These are phyloP conservation scores for Hanseniaspora osmophila DNA, from an alignment of 805 yeast genomes.

Conservation along the genomic window DNA sequence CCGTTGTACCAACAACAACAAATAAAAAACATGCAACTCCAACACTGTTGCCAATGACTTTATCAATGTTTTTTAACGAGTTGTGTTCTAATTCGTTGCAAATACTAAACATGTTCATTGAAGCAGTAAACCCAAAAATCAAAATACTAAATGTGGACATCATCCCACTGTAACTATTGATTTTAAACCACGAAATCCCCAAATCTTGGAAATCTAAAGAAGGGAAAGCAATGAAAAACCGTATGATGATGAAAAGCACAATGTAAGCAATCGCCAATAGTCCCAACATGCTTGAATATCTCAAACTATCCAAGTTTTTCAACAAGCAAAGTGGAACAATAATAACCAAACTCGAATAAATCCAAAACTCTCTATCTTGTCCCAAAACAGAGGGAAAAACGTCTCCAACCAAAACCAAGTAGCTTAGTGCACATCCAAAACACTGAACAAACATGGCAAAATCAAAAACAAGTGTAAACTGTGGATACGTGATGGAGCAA, in stretches of 20 bases:
- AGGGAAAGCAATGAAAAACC: constrained; percentile 26
- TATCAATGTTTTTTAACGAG: constrained; percentile 32
- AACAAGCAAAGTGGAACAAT: constrained; percentile 53
- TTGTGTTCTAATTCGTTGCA: constrained; percentile 53
- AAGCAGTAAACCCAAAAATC: constrained; percentile 71
- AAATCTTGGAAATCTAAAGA: constrained; percentile 11
- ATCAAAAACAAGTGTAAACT: constrained; percentile 56
- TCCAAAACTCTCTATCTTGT: constrained; percentile 26
- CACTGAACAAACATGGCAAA: constrained; percentile 63
- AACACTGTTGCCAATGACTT: constrained; percentile 35
- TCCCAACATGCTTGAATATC: constrained; percentile 58
- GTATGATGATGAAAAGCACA: constrained; percentile 38
- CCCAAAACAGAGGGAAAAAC: constrained; percentile 53
- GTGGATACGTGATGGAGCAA: constrained; percentile 60
- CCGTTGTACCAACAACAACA: constrained; percentile 48
- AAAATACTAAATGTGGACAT: constrained; percentile 59
- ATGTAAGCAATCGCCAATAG: constrained; percentile 52
- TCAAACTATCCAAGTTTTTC: constrained; percentile 51
- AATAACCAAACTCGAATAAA: constrained; percentile 35
- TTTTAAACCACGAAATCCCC: constrained; percentile 22
- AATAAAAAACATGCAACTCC: constrained; percentile 43
- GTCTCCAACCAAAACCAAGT: constrained; percentile 64
- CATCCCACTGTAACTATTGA: constrained; percentile 30
- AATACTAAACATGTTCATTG: constrained; percentile 67
- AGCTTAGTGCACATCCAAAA: constrained; percentile 63